Conservation (phyloP, 164 flowering plant genomes). For the Taxillus chinensis region DNA sequence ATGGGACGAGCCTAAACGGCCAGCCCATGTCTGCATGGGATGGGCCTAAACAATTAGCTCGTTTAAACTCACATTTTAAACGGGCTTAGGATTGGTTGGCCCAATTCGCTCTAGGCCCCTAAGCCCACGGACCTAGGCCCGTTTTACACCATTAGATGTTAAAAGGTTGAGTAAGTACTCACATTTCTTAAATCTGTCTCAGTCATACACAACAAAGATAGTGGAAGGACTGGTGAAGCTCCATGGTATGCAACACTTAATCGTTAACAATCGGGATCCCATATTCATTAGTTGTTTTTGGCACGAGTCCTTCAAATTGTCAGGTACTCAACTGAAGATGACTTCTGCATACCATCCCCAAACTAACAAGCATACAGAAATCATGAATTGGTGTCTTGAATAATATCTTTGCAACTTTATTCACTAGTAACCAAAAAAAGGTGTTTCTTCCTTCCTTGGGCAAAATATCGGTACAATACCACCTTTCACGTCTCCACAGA, state of each 20-base stretch:
- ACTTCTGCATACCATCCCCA: neutral
- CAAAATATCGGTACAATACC: neutral
- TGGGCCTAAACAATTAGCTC: no score
- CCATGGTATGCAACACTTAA: neutral
- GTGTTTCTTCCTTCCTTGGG: neutral
- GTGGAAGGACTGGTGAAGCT: neutral
- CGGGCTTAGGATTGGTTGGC: no score
- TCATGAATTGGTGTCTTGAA: neutral
- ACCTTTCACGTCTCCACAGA: neutral
- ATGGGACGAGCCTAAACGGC: no score
- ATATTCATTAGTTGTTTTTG: neutral
- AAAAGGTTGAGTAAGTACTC: neutral
- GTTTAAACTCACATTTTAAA: no score
- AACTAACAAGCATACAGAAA: neutral
- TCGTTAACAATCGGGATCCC: neutral
- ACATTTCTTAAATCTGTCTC: neutral
- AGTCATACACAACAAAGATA: neutral
- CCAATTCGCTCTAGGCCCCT: no score
- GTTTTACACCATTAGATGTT: no score
- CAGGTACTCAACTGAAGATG: neutral
- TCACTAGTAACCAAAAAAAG: neutral
- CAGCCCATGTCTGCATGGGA: no score
- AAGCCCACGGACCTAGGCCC: no score
- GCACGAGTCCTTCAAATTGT: neutral
- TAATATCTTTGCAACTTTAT: neutral